These are phyloP conservation scores for Lathyrus oleraceus DNA, from an alignment of 306 rosid species.

Conservation along the genomic window DNA sequence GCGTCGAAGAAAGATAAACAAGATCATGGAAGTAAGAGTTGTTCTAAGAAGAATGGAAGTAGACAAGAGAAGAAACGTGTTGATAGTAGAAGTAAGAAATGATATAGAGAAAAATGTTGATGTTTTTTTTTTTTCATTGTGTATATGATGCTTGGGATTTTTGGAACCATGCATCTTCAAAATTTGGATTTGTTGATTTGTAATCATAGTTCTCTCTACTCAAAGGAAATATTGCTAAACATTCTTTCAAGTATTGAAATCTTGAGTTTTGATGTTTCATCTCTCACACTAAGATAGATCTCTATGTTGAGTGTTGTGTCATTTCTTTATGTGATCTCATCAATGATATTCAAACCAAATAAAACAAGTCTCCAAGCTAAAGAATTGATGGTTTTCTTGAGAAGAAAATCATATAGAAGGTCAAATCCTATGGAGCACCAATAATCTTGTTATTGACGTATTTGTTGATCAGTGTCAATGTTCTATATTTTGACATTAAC, in stretches of 20 bases:
- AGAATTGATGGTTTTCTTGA: conserved; percentile 13
- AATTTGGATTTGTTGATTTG: conserved; percentile 36
- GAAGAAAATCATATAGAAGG: not conserved
- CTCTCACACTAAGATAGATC: not conserved
- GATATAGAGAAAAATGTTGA: conserved; percentile 33
- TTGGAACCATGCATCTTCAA: conserved; percentile 39
- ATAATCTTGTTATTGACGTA: not conserved
- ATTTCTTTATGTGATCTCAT: not conserved
- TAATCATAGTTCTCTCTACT: conserved; percentile 32
- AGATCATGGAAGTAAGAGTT: conserved; percentile 50
- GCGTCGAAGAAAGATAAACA: conserved; percentile 49
- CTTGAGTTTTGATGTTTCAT: conserved; percentile 5
- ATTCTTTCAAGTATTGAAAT: conserved; percentile 36
- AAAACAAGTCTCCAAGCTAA: conserved; percentile 1
- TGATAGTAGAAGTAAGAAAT: conserved; percentile 54
- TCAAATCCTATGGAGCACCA: not conserved
- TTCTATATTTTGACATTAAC: not conserved
- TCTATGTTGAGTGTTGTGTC: conserved; percentile 21
- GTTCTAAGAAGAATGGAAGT: conserved; percentile 48
- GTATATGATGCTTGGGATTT: conserved; percentile 40
- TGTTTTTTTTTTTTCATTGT: not conserved
- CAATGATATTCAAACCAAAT: not conserved
- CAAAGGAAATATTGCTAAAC: conserved; percentile 23
- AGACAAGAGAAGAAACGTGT: conserved; percentile 65
- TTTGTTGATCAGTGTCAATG: not conserved